These are phyloP conservation scores for Phytophthora gonapodyides DNA, from an alignment of 352 stramenopile species.

Conservation along the genomic window DNA sequence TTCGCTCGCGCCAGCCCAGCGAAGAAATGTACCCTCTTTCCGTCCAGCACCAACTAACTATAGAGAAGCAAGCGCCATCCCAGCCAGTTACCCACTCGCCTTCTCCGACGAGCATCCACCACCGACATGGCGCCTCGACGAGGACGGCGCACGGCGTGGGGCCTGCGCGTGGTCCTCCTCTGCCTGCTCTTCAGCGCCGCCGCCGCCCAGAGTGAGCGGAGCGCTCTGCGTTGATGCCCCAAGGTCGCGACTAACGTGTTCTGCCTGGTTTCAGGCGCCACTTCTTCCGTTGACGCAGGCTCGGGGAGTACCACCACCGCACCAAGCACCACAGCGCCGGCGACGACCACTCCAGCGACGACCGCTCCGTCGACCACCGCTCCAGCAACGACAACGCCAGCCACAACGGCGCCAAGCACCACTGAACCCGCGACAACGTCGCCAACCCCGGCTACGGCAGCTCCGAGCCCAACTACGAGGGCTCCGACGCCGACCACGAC, in stretches of 20 bases:
- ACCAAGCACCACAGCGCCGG: neutral
- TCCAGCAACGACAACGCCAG: neutral
- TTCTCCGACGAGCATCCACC: neutral
- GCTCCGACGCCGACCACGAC: neutral
- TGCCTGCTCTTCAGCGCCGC: conserved; percentile 6
- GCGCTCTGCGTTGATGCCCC: too few species aligned
- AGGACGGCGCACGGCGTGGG: conserved; percentile 3
- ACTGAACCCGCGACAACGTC: neutral
- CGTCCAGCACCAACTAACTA: neutral
- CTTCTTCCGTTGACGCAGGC: conserved; percentile 14
- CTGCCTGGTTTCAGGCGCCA: conserved; percentile 10
- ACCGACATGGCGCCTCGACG: conserved; percentile 7
- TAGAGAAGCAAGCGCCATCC: neutral
- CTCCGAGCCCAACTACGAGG: conserved; percentile 7
- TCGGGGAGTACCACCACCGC: conserved; percentile 2
- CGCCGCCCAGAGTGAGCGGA: conserved; percentile 12
- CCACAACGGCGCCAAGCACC: neutral
- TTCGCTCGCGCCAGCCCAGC: conserved; percentile 3
- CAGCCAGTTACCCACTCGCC: conserved; percentile 2
- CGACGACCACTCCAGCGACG: too few species aligned
- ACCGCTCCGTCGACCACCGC: too few species aligned
- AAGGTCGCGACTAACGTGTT: neutral
- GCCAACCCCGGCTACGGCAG: neutral
- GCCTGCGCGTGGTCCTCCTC: conserved; percentile 7
- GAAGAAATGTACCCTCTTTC: neutral